A percentile compares a stretch with the other conserved stretches of the same genome.
These are phyloP conservation scores for Cronartium quercuum DNA, from an alignment of 1,284 basidiomycete species.

Conservation along the genomic window DNA sequence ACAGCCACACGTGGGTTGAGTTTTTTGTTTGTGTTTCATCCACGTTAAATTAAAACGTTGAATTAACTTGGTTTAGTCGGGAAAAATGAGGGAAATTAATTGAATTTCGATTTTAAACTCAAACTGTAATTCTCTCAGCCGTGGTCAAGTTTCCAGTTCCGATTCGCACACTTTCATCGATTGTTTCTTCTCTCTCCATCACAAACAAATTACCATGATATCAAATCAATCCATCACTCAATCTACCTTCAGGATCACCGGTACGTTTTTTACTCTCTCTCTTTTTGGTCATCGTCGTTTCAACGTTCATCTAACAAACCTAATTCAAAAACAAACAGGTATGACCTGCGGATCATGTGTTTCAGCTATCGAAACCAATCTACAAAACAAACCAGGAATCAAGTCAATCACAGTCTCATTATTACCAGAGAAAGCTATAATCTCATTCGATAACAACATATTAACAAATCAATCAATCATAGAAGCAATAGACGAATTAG, in stretches of 20 bases:
- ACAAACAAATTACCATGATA: no score
- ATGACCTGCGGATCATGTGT: constrained; percentile 88
- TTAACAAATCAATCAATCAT: constrained; percentile 77
- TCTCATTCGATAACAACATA: constrained; percentile 73
- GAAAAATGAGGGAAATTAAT: no score
- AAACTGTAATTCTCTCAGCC: no score
- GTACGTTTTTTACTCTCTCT: neutral
- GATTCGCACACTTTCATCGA: no score
- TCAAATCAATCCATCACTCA: no score
- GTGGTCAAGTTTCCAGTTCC: no score
- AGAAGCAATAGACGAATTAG: constrained; percentile 85
- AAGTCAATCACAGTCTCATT: constrained; percentile 82
- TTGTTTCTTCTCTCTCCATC: no score
- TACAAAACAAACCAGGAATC: constrained; percentile 78
- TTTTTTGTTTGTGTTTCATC: no score
- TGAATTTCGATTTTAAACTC: no score
- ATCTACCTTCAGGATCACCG: neutral
- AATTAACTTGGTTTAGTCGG: no score
- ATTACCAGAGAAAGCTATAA: constrained; percentile 81
- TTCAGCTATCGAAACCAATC: constrained; percentile 83
- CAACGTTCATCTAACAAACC: neutral
- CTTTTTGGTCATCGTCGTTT: neutral
- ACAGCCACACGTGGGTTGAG: no score
- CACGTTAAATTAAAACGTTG: no score
- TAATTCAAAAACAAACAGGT: constrained; percentile 51